A percentile compares a stretch with the other conserved stretches of the same genome.
phyloP scores from a whole-genome alignment of 352 stramenopile species.

The Globisporangium yorkense region DNA sequence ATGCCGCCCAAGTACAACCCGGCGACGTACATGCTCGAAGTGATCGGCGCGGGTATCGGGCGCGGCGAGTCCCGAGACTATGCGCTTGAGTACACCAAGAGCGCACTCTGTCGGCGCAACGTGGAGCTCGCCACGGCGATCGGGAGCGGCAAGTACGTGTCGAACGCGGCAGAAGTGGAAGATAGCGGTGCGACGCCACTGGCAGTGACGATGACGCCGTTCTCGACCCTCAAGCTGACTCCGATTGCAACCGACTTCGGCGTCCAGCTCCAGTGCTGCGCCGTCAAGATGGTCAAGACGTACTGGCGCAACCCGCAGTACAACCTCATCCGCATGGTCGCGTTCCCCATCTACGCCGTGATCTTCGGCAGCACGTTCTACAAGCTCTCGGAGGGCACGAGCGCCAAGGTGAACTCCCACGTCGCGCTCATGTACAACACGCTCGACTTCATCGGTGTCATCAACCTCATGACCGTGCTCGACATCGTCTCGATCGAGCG shows the following conservation, averaged over 20 bases:
- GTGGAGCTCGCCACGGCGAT: neutral
- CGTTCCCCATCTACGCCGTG: slow-evolving; percentile 43
- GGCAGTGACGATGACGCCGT: too few species aligned
- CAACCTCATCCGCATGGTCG: slow-evolving; percentile 59
- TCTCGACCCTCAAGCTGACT: slow-evolving; percentile 37
- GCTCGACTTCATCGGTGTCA: slow-evolving; percentile 58
- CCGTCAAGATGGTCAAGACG: slow-evolving; percentile 29
- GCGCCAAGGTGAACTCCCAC: slow-evolving; percentile 41
- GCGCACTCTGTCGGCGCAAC: slow-evolving; percentile 16
- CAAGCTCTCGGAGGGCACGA: slow-evolving; percentile 27
- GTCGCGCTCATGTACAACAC: slow-evolving; percentile 60
- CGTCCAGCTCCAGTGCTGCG: slow-evolving; percentile 22
- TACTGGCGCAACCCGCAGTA: slow-evolving; percentile 59
- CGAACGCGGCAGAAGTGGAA: too few species aligned
- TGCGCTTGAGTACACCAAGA: slow-evolving; percentile 40
- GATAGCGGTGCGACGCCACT: too few species aligned
- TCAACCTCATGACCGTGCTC: slow-evolving; percentile 54
- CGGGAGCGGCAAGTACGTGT: neutral
- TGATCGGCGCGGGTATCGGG: slow-evolving; percentile 46
- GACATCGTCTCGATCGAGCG: slow-evolving; percentile 40
- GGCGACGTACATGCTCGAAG: slow-evolving; percentile 77
- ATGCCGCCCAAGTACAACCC: slow-evolving; percentile 79
- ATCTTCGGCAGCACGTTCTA: slow-evolving; percentile 75
- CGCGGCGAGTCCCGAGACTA: slow-evolving; percentile 23
- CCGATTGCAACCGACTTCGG: slow-evolving; percentile 38